phyloP scores from a whole-genome alignment of 2,329 filamentous ascomycete species.

The Cladorrhinum sp. region DNA sequence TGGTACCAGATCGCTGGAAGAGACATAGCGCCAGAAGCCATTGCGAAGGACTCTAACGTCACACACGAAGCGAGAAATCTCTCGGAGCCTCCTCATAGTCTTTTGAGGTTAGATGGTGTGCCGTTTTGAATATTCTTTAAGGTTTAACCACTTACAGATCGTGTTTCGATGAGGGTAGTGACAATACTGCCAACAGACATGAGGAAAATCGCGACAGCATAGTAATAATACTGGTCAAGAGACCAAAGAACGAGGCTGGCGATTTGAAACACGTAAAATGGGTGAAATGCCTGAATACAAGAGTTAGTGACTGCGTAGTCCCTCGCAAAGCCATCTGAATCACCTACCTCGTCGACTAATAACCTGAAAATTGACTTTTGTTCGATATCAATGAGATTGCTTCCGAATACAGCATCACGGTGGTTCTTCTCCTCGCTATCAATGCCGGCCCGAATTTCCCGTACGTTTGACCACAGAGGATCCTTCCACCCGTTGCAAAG shows the following conservation, averaged over 20 bases:
- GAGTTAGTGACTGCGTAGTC: conserved; percentile 20
- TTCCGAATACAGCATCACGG: conserved; percentile 82
- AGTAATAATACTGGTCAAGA: conserved; percentile 95
- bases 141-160: conserved; percentile 55
- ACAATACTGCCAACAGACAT: conserved; percentile 93
- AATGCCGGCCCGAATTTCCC: conserved; percentile 71
- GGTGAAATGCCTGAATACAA: conserved; percentile 75
- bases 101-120: conserved; percentile 32
- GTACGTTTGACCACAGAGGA: conserved; percentile 78
- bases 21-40: conserved; percentile 88
- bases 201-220: conserved; percentile 88
- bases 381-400: conserved; percentile 88
- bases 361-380: conserved; percentile 82
- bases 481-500: conserved; percentile 92
- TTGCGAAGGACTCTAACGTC: conserved; percentile 90
- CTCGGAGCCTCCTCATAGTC: conserved; percentile 85
- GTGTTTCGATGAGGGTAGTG: conserved; percentile 86
- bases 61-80: conserved; percentile 93
- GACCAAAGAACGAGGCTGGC: conserved; percentile 94
- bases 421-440: conserved; percentile 84
- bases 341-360: conserved; percentile 75
- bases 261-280: conserved; percentile 97
- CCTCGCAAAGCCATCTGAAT: background rate
- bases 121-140: background rate
- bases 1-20: conserved; percentile 84